Conservation (phyloP, 169 alveolate genomes). For the Plasmodium vivax region DNA sequence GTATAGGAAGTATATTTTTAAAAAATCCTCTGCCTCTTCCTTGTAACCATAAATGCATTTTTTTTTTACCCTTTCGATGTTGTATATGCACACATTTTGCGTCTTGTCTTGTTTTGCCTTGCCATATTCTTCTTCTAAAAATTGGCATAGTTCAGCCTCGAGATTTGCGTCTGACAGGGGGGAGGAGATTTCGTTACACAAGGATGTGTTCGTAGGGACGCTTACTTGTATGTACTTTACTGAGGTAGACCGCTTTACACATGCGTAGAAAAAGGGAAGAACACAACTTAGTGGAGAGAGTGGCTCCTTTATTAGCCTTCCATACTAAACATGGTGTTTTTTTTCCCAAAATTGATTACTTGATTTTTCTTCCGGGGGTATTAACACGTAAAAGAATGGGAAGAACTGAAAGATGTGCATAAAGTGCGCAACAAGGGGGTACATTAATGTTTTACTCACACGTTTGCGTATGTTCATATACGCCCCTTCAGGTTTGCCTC, state of each 20-base stretch:
- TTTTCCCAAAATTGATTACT: slow-evolving; percentile 12
- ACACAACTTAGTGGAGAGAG: neutral
- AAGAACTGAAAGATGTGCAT: slow-evolving; percentile 20
- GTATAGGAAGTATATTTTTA: slow-evolving; percentile 43
- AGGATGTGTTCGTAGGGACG: neutral
- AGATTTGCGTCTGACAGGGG: slow-evolving; percentile 7
- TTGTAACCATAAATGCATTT: slow-evolving; percentile 64
- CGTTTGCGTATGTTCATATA: neutral
- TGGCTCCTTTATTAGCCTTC: neutral
- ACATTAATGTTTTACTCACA: neutral
- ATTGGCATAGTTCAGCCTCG: slow-evolving; percentile 37
- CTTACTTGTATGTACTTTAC: neutral
- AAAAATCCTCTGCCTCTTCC: slow-evolving; percentile 40
- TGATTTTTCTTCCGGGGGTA: slow-evolving; percentile 65
- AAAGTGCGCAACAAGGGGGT: neutral
- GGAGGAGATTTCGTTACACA: neutral
- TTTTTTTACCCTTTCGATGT: slow-evolving; percentile 66
- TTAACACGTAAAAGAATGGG: slow-evolving; percentile 54
- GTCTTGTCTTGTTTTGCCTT: slow-evolving; percentile 9
- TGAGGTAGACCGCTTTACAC: neutral
- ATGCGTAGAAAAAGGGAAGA: neutral
- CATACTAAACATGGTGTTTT: neutral
- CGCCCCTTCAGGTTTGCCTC: neutral
- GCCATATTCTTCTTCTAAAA: slow-evolving; percentile 62
- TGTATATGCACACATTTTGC: slow-evolving; percentile 31